Conservation (phyloP, 2,329 filamentous ascomycete genomes). For the Sclerotinia minor region DNA sequence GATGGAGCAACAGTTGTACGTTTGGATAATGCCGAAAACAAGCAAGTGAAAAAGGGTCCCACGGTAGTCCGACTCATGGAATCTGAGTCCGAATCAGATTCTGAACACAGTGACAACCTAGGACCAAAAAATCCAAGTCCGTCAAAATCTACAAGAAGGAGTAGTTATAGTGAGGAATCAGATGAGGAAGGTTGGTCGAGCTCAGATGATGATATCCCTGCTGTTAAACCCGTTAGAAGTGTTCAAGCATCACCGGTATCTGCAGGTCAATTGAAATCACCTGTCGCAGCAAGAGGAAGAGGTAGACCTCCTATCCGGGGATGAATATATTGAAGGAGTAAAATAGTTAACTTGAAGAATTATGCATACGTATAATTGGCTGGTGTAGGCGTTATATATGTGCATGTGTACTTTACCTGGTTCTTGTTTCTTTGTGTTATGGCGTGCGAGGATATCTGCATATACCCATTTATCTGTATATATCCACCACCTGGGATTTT, state of each 20-base stretch:
- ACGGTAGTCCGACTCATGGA: slow-evolving; percentile 38
- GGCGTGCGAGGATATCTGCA: background rate
- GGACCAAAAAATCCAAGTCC: background rate
- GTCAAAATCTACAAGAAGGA: background rate
- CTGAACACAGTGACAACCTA: slow-evolving; percentile 13
- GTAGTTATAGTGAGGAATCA: slow-evolving; percentile 13
- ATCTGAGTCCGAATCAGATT: slow-evolving; percentile 24
- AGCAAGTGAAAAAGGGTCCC: slow-evolving; percentile 31
- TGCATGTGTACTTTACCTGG: background rate
- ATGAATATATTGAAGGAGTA: background rate
- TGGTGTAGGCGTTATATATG: background rate
- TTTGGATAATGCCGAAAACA: slow-evolving; percentile 11
- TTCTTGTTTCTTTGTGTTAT: background rate
- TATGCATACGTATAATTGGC: background rate
- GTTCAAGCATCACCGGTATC: background rate
- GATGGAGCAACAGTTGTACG: slow-evolving; percentile 36
- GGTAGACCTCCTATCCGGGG: background rate
- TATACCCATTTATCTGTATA: background rate
- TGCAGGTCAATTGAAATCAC: background rate
- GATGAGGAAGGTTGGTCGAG: slow-evolving; percentile 19
- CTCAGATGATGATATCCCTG: slow-evolving; percentile 20
- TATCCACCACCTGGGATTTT: background rate
- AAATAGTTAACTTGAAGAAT: background rate
- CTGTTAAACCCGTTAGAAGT: slow-evolving; percentile 4
- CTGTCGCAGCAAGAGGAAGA: background rate